Percentiles rank a stretch among this genome's conserved stretches.
Conservation (phyloP, 495 filamentous ascomycete species). For the Podospora sp. region DNA sequence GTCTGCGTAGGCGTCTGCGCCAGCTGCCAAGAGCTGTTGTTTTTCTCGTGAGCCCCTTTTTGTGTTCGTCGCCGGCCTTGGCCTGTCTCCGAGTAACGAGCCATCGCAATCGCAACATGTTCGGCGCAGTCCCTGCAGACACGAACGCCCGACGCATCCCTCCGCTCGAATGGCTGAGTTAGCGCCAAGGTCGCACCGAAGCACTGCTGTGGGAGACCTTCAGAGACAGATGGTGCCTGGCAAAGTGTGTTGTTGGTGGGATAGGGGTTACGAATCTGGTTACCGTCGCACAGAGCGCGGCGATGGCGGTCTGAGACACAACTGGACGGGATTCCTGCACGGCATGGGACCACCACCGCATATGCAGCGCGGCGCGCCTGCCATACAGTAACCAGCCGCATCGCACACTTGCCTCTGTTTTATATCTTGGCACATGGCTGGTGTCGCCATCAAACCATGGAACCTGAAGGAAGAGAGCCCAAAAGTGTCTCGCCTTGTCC, state of each 20-base stretch:
- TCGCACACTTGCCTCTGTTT: background rate
- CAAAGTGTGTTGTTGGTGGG: background rate
- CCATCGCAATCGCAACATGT: background rate
- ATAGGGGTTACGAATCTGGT: conserved; percentile 1
- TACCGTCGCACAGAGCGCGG: background rate
- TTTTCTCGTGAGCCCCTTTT: conserved; percentile 1
- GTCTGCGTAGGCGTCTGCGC: background rate
- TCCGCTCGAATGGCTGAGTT: background rate
- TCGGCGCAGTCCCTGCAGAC: background rate
- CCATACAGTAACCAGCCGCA: background rate
- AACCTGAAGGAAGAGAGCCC: background rate
- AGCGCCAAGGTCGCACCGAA: conserved; percentile 6
- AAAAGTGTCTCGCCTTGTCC: background rate
- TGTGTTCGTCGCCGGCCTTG: conserved; percentile 6
- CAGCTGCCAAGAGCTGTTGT: background rate
- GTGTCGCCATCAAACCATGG: background rate
- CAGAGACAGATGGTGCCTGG: background rate
- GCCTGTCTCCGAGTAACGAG: conserved; percentile 3
- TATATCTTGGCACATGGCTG: background rate
- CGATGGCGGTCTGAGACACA: background rate
- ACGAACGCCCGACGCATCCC: background rate
- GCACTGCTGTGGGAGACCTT: background rate
- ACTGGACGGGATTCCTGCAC: background rate
- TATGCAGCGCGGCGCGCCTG: background rate
- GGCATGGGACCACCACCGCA: background rate